Conservation (phyloP, 352 stramenopile genomes). For the Globisporangium irregulare region DNA sequence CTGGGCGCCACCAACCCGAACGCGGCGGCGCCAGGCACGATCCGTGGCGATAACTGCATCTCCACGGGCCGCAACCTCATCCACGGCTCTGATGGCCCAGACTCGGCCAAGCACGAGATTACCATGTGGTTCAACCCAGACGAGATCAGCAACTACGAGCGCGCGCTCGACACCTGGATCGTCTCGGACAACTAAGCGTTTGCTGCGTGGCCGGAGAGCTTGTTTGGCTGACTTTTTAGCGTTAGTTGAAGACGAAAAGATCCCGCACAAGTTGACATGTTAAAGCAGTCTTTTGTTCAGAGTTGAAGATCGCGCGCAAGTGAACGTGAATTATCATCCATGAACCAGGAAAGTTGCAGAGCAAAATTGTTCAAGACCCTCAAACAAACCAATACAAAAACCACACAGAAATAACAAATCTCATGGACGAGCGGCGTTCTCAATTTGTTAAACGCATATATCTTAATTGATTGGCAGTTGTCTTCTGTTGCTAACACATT, state of each 20-base stretch:
- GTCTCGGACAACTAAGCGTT: conserved; percentile 82
- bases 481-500: neutral
- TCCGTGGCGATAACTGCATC: conserved; percentile 94
- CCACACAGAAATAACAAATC: neutral
- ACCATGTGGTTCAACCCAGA: conserved; percentile 92
- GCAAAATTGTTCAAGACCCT: neutral
- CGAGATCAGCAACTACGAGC: conserved; percentile 91
- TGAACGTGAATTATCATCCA: neutral
- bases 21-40: conserved; percentile 90
- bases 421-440: neutral
- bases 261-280: neutral
- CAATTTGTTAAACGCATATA: neutral
- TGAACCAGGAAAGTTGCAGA: neutral
- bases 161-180: conserved; percentile 85
- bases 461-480: neutral
- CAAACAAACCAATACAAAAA: neutral
- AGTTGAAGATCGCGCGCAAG: neutral
- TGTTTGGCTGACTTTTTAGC: neutral
- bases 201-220: neutral
- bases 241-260: neutral
- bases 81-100: conserved; percentile 91
- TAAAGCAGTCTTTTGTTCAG: neutral
- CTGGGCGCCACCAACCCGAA: conserved; percentile 94
- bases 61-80: conserved; percentile 91
- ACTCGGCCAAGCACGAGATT: conserved; percentile 92